Percentiles rank a stretch among this genome's conserved stretches.
Evolutionary conservation across 2,329 filamentous ascomycete species (phyloP).

Genomic region (Pyrenophora graminea): DNA sequence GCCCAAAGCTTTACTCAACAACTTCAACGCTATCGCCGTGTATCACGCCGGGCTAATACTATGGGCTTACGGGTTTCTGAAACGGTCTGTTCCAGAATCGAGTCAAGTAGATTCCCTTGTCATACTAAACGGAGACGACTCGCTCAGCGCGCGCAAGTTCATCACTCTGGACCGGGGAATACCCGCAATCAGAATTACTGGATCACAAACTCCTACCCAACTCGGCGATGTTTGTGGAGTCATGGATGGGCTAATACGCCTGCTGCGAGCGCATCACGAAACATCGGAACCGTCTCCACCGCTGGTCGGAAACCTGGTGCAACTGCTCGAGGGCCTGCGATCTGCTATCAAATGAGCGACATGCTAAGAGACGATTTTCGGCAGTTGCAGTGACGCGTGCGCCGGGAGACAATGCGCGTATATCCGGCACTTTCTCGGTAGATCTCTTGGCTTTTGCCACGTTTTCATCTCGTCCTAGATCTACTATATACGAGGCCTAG

Average conservation of each 20-base stretch:
- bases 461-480: too few species aligned
- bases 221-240: slow-evolving; percentile 62
- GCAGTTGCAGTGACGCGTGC: too few species aligned
- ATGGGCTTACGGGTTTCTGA: slow-evolving; percentile 69
- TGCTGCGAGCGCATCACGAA: slow-evolving; percentile 59
- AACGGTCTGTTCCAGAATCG: slow-evolving; percentile 34
- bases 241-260: slow-evolving; percentile 62
- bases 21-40: slow-evolving; percentile 70
- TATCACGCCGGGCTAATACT: slow-evolving; percentile 70
- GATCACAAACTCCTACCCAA: slow-evolving; percentile 29
- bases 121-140: slow-evolving; percentile 63
- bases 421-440: neutral
- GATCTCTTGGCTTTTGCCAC: too few species aligned
- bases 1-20: slow-evolving; percentile 59
- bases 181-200: slow-evolving; percentile 52
- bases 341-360: slow-evolving; percentile 50
- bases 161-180: slow-evolving; percentile 60
- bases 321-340: slow-evolving; percentile 65
- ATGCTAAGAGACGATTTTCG: neutral
- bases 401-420: neutral
- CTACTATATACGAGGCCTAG: too few species aligned
- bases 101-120: slow-evolving; percentile 36
- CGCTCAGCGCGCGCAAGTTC: slow-evolving; percentile 60
- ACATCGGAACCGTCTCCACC: slow-evolving; percentile 52
- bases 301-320: slow-evolving; percentile 69